Evolutionary conservation across 1,284 basidiomycete species (phyloP).

Genomic region (Phellopilus nigrolimitatus): DNA sequence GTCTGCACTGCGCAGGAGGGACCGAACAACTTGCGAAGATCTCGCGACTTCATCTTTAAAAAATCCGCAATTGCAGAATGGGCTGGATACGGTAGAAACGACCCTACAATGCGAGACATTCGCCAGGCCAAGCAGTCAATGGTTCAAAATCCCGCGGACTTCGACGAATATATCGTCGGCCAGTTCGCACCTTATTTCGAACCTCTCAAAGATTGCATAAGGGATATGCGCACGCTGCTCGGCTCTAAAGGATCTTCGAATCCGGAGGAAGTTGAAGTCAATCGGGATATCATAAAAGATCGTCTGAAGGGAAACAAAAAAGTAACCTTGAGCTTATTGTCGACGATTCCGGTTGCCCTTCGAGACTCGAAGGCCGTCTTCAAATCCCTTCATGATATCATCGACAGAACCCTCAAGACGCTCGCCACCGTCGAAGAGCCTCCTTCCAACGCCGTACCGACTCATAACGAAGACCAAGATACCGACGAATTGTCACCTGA

Average conservation of each 20-base stretch:
- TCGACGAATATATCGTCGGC: background rate
- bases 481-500: too few relatives aligned
- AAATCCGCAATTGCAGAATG: background rate
- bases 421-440: too few relatives aligned
- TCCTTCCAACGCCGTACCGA: too few relatives aligned
- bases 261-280: background rate
- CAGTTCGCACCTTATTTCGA: conserved; percentile 1
- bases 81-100: background rate
- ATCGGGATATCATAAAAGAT: too few relatives aligned
- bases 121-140: background rate
- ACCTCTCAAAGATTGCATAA: background rate
- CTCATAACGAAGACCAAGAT: too few relatives aligned
- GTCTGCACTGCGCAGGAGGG: background rate
- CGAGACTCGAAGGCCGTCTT: background rate
- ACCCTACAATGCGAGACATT: background rate
- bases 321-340: background rate
- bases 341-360: background rate
- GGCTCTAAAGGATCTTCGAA: too few relatives aligned
- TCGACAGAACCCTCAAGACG: background rate
- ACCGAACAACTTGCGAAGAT: background rate
- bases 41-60: background rate
- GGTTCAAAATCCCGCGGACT: background rate
- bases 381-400: background rate
- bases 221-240: background rate
- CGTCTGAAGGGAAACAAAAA: background rate